A percentile compares a stretch with the other conserved stretches of the same genome.
Conservation (phyloP, 2,329 filamentous ascomycete species). For the Thelonectria rubi region DNA sequence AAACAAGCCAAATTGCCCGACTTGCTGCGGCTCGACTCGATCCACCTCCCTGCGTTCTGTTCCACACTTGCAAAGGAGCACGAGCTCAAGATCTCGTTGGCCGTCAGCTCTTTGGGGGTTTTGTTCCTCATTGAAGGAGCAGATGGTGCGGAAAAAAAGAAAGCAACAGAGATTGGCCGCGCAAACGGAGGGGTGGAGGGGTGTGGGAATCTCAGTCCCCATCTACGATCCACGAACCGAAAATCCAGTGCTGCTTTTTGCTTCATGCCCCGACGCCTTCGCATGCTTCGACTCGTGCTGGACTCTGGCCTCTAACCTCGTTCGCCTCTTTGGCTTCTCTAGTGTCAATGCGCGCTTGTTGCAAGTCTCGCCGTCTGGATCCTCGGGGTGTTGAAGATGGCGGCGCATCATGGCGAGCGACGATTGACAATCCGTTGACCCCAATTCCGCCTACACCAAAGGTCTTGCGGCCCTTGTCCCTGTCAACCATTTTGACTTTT, state of each 20-base stretch:
- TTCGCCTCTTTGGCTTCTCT: slow-evolving; percentile 38
- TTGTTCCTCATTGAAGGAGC: slow-evolving; percentile 24
- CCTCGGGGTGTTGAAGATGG: slow-evolving; percentile 33
- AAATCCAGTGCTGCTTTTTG: slow-evolving; percentile 50
- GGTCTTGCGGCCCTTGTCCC: slow-evolving; percentile 20
- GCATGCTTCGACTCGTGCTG: slow-evolving; percentile 7
- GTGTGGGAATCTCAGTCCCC: slow-evolving; percentile 30
- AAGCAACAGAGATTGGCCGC: slow-evolving; percentile 34
- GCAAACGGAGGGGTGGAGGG: slow-evolving; percentile 26
- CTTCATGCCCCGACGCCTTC: slow-evolving; percentile 16
- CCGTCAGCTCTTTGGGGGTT: slow-evolving; percentile 25
- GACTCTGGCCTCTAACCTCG: slow-evolving; percentile 5
- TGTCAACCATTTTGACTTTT: slow-evolving; percentile 3
- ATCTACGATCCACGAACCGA: slow-evolving; percentile 15
- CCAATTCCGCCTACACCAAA: slow-evolving; percentile 24
- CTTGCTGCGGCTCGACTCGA: slow-evolving; percentile 45
- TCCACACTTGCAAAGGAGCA: slow-evolving; percentile 32
- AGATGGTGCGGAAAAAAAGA: slow-evolving; percentile 32
- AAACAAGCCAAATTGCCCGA: slow-evolving; percentile 38
- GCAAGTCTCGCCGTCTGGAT: slow-evolving; percentile 31
- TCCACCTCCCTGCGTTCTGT: slow-evolving; percentile 41
- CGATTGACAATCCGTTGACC: slow-evolving; percentile 23
- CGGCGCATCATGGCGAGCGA: slow-evolving; percentile 32
- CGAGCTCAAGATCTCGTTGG: slow-evolving; percentile 33
- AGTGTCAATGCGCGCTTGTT: slow-evolving; percentile 46